Evolutionary conservation across 2,329 filamentous ascomycete genomes (phyloP).

Genomic region (Diaporthe ampelina): DNA sequence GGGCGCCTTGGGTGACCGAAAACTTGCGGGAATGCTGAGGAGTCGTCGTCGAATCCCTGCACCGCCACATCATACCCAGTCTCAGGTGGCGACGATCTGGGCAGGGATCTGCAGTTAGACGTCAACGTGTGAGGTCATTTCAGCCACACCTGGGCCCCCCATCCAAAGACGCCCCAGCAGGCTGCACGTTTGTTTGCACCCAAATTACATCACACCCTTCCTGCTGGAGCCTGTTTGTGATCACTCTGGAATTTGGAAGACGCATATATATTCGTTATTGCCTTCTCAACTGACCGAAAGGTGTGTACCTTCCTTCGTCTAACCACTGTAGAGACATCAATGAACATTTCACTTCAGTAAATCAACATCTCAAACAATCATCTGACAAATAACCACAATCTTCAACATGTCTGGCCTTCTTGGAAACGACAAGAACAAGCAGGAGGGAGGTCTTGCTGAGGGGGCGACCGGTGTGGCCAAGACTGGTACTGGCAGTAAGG

Average conservation of each 20-base stretch:
- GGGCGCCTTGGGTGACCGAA: not conserved
- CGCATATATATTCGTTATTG: not conserved
- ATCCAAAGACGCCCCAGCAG: constrained; percentile 11
- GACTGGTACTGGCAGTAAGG: constrained; percentile 40
- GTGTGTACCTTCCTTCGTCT: too few relatives aligned
- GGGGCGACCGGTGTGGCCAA: constrained; percentile 38
- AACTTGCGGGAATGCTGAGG: not conserved
- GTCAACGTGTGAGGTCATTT: constrained; percentile 40
- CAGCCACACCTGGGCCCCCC: constrained; percentile 34
- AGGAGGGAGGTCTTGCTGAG: constrained; percentile 34
- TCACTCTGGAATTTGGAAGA: not conserved
- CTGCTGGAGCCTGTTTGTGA: not conserved
- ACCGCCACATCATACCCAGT: constrained; percentile 40
- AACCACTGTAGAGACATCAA: too few relatives aligned
- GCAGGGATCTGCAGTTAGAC: constrained; percentile 38
- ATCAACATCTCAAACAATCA: too few relatives aligned
- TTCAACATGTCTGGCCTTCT: constrained; percentile 38
- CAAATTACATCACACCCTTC: constrained; percentile 8
- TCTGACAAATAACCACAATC: not conserved
- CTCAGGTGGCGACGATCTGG: constrained; percentile 10
- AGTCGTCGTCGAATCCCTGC: constrained; percentile 35
- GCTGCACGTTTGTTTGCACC: constrained; percentile 4
- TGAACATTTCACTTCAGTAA: too few relatives aligned
- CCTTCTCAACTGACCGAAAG: too few relatives aligned
- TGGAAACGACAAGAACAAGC: constrained; percentile 37